These are phyloP conservation scores for Colletotrichum sojae DNA, from an alignment of 2,329 filamentous ascomycete species.

Conservation along the genomic window DNA sequence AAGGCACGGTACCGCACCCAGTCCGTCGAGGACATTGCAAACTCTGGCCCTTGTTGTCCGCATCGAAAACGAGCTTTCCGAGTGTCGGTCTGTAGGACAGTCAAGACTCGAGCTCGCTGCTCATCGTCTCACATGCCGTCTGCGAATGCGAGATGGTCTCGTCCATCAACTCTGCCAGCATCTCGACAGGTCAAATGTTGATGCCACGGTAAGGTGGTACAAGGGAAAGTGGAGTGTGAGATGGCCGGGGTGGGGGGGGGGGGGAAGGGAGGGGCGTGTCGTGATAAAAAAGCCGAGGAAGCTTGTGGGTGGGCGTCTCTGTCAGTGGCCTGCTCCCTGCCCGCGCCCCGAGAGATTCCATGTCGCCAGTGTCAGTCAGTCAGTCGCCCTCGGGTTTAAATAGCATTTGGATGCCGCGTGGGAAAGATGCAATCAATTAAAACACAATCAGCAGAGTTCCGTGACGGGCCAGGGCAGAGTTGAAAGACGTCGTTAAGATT, in stretches of 20 bases:
- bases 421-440: slow-evolving; percentile 33
- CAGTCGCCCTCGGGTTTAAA: slow-evolving; percentile 7
- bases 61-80: neutral
- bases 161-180: neutral
- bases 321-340: slow-evolving; percentile 15
- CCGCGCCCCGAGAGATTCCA: neutral
- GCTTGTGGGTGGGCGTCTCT: slow-evolving; percentile 22
- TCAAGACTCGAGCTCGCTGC: too few species aligned
- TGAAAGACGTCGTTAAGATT: neutral
- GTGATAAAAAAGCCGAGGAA: slow-evolving; percentile 22
- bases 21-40: neutral
- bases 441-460: slow-evolving; percentile 27
- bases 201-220: neutral
- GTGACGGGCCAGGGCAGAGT: slow-evolving; percentile 8
- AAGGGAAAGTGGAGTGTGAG: neutral
- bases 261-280: slow-evolving; percentile 14
- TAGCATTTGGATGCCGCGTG: slow-evolving; percentile 18
- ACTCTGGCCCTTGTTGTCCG: neutral
- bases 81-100: too few species aligned
- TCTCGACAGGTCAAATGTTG: neutral
- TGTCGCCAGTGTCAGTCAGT: neutral
- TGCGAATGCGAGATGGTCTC: too few species aligned
- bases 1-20: slow-evolving; percentile 22
- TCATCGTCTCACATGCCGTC: too few species aligned
- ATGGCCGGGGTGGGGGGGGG: too few species aligned